phyloP scores from a whole-genome alignment of 2,329 filamentous ascomycete genomes.

The Verticillium klebahnii region DNA sequence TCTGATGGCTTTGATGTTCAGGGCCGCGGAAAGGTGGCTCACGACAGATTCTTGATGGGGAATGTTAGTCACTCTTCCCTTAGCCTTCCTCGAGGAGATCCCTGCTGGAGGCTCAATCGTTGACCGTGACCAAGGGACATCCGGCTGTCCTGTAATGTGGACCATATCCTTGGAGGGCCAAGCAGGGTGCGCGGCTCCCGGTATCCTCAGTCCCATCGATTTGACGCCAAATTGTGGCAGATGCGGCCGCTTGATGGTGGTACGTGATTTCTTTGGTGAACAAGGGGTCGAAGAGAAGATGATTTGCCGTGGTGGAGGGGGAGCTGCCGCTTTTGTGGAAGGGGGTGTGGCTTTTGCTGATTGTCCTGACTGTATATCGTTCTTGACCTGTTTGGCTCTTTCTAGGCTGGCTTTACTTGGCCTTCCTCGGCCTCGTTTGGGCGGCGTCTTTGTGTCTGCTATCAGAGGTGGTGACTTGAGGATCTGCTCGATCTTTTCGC shows the following conservation, averaged over 20 bases:
- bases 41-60: constrained; percentile 38
- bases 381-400: constrained; percentile 16
- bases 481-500: constrained; percentile 60
- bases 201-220: constrained; percentile 50
- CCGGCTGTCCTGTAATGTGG: constrained; percentile 52
- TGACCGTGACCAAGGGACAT: not conserved
- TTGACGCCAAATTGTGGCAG: constrained; percentile 39
- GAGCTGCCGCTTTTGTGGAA: constrained; percentile 15
- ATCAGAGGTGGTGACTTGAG: constrained; percentile 26
- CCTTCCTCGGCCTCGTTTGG: constrained; percentile 10
- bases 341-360: constrained; percentile 37
- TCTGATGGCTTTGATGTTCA: constrained; percentile 31
- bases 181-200: constrained; percentile 60
- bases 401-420: constrained; percentile 20
- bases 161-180: constrained; percentile 65
- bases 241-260: constrained; percentile 22
- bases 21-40: constrained; percentile 23
- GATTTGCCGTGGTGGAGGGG: not conserved
- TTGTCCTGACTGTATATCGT: not conserved
- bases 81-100: constrained; percentile 39
- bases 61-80: constrained; percentile 40
- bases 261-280: constrained; percentile 40
- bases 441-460: constrained; percentile 18
- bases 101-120: not conserved
- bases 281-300: constrained; percentile 50